Base-by-base conservation (phyloP, 768 basidiomycete genomes). In the Russula abietina region DNA sequence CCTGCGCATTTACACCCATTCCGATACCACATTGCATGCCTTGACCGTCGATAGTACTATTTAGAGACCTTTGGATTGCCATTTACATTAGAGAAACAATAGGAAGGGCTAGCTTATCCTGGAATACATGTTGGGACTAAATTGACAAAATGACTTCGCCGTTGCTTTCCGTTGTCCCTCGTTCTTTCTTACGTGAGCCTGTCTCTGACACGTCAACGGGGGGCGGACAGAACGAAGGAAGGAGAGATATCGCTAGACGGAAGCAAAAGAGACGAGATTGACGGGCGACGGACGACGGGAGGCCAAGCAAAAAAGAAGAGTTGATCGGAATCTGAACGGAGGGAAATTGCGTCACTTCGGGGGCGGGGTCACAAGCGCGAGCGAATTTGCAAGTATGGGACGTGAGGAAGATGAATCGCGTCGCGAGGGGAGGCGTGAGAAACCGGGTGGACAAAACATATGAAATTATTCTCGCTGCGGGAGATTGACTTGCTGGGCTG, bases 11-110 rank as follows among this genome's bases (percentile, higher is more conserved):
- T 60, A 65, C 59, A 65, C 55, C 60, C 49, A 53, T 62, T 60
- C 50, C 59, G 51, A 65, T 65, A 66, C 58, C 65, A 59, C 65
- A 66, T 65, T 59, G 63, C 64, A 66, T 51, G 54, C 57, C 52
- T 57, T 57, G 2, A 64, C 54, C 49, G 51, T 33, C 28, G 55
- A 60, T 45, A 64, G 32, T 48, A 64, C 50, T 66, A 66, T 53
- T 60, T 65, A 65, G 64, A 65, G 43, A 38, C 19, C 26, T 33
- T 48, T 58, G 64, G 64, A 54, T 65, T 64, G 24, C 63, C 57
- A 51, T 49, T 64, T 57, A 63, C 52, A 59, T 24, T 51, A 64
- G 49, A 50, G 5, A 55, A 64, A 55, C 41, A 57, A 57, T 26
- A 64, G 39, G 19, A 48, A 56, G 36, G 22, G 46, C 43, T 53